Evolutionary conservation across 2,329 filamentous ascomycete genomes (phyloP), one percentile per base, ranked within the genome.

Genomic region (Lasiodiplodia hormozganensis): DNA sequence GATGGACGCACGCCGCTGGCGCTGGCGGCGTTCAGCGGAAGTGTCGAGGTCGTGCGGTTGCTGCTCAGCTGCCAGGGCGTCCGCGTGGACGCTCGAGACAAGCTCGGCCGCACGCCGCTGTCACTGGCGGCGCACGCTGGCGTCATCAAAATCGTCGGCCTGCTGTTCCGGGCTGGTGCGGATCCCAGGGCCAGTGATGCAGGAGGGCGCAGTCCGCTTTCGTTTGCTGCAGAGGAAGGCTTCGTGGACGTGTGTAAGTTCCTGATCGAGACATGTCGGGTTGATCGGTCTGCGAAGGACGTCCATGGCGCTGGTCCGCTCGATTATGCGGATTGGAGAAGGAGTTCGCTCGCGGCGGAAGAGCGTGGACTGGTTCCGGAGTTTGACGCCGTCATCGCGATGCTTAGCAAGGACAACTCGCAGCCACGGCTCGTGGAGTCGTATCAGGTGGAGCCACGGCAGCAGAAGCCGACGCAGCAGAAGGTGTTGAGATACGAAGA

Each of bases 361-460:
- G 34, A 58, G 56, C 36, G 14, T 14, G 18, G 56, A 10, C 8
- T 23, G 8, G 18, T 25, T 23, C n/a, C 10, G 4, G 34, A 58
- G n/a, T 58, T 40, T 3, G 56, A 58, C 12, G 56, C 56, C 11
- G 56, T 58, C 10, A 40, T 58, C n/a, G n/a, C 25, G 21, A 40
- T 58, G 56, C n/a, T 58, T 12, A 10, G 21, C 3, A 25, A 25
- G 18, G 56, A 25, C 8, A 25, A 58, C 34, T 5, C 36, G 36
- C 34, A 58, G 23, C 56, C n/a, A 16, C 56, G 10, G 36, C 34
- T 40, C 23, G 12, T 28, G 52, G 52, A 43, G 7, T 28, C 34
- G n/a, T 43, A 58, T 38, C 4, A 7, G n/a, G 34, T 6, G 25
- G 34, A 58, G 7, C 8, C 3, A 2, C 54, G 40, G 31, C 54